Percentiles rank a stretch among this genome's conserved stretches.
These are phyloP conservation scores for Curvularia sp. DNA, from an alignment of 2,329 filamentous ascomycete genomes.

Conservation along the genomic window DNA sequence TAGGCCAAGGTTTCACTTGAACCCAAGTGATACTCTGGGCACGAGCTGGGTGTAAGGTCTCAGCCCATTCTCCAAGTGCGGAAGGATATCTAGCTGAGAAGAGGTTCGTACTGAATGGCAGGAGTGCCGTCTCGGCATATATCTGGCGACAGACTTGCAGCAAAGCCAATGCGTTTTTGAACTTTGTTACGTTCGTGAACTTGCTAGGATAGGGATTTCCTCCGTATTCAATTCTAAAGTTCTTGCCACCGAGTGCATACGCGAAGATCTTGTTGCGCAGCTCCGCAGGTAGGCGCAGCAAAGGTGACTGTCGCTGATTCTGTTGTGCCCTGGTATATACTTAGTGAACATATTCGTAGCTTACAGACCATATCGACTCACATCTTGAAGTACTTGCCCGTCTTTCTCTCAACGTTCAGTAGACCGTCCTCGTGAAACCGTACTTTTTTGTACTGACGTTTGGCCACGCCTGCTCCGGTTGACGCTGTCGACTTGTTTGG, in stretches of 20 bases:
- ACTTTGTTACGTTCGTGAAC: not conserved
- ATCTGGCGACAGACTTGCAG: conserved; percentile 17
- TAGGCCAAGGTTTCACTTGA: not conserved
- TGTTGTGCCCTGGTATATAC: not conserved
- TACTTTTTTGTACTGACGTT: conserved; percentile 6
- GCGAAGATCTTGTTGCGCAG: conserved; percentile 18
- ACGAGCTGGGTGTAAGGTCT: not conserved
- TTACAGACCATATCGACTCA: not conserved
- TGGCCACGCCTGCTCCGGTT: not conserved
- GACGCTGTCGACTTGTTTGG: not conserved
- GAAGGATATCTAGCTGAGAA: not conserved
- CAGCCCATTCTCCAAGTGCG: not conserved
- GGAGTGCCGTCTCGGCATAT: conserved; percentile 12
- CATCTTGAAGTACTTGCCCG: conserved; percentile 10
- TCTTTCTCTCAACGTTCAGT: conserved; percentile 12
- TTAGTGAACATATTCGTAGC: not conserved
- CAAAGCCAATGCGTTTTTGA: not conserved
- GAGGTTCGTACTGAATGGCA: conserved; percentile 4
- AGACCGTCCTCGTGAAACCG: conserved; percentile 2
- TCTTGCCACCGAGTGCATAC: conserved; percentile 42
- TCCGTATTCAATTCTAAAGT: not conserved
- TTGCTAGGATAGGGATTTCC: conserved; percentile 18
- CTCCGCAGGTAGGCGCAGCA: conserved; percentile 17
- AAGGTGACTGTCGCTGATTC: not conserved
- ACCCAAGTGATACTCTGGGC: not conserved